Evolutionary conservation across 805 yeast species (phyloP).

Genomic region (Spencermartinsiella europaea): DNA sequence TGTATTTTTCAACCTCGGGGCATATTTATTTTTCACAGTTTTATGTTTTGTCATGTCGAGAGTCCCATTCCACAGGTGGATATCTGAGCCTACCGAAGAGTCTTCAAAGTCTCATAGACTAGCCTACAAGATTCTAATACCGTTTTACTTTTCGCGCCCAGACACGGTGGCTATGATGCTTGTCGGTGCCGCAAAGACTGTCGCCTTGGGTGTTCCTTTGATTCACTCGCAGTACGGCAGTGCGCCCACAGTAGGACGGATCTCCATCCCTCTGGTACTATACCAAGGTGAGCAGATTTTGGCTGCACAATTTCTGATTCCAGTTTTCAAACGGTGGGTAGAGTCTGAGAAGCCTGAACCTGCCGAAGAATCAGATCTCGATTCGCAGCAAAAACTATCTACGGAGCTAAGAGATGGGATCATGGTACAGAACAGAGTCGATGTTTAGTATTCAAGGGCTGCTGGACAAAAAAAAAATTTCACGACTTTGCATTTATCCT

Average conservation of each 20-base stretch:
- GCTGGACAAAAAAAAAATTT: no score
- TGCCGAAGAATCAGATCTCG: neutral
- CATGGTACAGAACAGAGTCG: no score
- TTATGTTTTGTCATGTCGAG: constrained; percentile 58
- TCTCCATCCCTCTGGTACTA: constrained; percentile 76
- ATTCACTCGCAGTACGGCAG: constrained; percentile 75
- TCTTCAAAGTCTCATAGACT: constrained; percentile 42
- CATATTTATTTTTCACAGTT: constrained; percentile 69
- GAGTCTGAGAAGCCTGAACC: constrained; percentile 5
- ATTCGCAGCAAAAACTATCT: neutral
- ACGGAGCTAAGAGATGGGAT: no score
- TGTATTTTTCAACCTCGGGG: constrained; percentile 77
- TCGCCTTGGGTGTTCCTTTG: constrained; percentile 83
- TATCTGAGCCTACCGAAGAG: constrained; percentile 41
- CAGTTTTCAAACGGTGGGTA: constrained; percentile 62
- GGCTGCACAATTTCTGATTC: constrained; percentile 68
- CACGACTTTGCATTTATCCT: no score
- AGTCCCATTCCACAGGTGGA: constrained; percentile 41
- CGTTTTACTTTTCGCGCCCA: constrained; percentile 62
- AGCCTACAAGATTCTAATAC: constrained; percentile 42
- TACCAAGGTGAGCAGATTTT: constrained; percentile 86
- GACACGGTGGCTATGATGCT: constrained; percentile 79
- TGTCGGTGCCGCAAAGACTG: constrained; percentile 92
- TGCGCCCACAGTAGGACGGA: constrained; percentile 48
- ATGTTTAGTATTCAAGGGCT: no score